Percentiles rank a stretch among this genome's conserved stretches.
phyloP scores from a whole-genome alignment of 306 rosid species.

The Pterocarpus macrocarpus region DNA sequence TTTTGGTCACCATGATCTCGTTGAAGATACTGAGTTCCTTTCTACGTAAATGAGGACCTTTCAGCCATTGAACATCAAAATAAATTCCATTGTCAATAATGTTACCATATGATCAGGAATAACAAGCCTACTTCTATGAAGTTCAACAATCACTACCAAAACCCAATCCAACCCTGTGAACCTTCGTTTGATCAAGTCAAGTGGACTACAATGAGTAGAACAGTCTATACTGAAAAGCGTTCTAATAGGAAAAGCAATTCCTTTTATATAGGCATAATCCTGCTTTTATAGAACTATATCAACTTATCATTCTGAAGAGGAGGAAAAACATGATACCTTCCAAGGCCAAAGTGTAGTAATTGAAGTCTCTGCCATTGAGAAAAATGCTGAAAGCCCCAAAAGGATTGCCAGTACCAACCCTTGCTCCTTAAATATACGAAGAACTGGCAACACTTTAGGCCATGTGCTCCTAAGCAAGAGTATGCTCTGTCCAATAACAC shows the following conservation, averaged over 20 bases:
- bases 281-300: conserved; percentile 19
- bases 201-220: conserved; percentile 9
- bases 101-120: conserved; percentile 13
- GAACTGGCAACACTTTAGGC: conserved; percentile 82
- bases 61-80: conserved; percentile 5
- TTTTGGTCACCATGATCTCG: conserved; percentile 26
- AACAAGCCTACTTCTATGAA: conserved; percentile 6
- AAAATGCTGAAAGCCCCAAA: conserved; percentile 95
- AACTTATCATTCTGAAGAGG: conserved; percentile 17
- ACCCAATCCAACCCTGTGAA: conserved; percentile 13
- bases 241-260: not conserved
- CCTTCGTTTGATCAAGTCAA: conserved; percentile 2
- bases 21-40: conserved; percentile 1
- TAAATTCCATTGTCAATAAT: not conserved
- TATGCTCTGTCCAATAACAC: conserved; percentile 74
- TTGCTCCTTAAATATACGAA: conserved; percentile 88
- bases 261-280: conserved; percentile 1
- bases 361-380: conserved; percentile 99
- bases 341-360: conserved; percentile 99
- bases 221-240: conserved; percentile 1
- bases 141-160: not conserved
- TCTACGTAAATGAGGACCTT: conserved; percentile 18
- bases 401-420: conserved; percentile 85
- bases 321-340: conserved; percentile 69
- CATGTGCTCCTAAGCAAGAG: conserved; percentile 78